Base-by-base conservation (phyloP, 2,329 filamentous ascomycete genomes). In the Coleophoma crateriformis region DNA sequence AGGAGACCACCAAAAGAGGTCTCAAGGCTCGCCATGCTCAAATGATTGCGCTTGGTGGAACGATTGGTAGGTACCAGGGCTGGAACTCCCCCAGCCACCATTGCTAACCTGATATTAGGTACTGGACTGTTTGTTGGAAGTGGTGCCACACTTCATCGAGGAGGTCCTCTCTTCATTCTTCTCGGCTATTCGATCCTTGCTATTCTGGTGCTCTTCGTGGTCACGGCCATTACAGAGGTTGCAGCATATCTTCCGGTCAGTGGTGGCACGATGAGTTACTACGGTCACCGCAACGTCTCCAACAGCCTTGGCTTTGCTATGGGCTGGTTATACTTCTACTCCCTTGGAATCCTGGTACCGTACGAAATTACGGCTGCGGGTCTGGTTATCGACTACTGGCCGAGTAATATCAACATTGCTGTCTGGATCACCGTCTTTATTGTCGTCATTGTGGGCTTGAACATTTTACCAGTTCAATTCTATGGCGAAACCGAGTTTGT, bases 401-500 rank as follows among this genome's bases (percentile, higher is more conserved):
- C 61, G 5, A 59, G 67, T 2, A 58, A 66, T 11, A 63, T 73
- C 50, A 69, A 71, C 51, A 68, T 71, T 32, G 70, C 61, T 2
- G 65, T 69, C 7, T 73, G 65, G 60, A 68, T 73, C 41, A 67
- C 67, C 7, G 61, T 73, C 4, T 63, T 72, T 22, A 57, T 71
- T 19, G 55, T 68, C 11, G 58, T 70, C 12, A 67, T 71, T 52
- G 59, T 71, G 34, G 54, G 53, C 7, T 58, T 72, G 34, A 73
- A 73, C 45, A 59, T 66, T 14, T 60, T 70, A 6, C 76, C 76
- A 2, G 78, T 82, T 14, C 68, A 75, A 54, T 79, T 71, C 67
- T 82, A 81, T 54, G 79, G 79, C 35, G 78, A 82, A 61, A 73
- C 79, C 2, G 82, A 86, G 60, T 85, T 86, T 58, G 38, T 49